These are phyloP conservation scores for Arthrobotrys conoides DNA, from an alignment of 2,329 filamentous ascomycete genomes.

Conservation along the genomic window DNA sequence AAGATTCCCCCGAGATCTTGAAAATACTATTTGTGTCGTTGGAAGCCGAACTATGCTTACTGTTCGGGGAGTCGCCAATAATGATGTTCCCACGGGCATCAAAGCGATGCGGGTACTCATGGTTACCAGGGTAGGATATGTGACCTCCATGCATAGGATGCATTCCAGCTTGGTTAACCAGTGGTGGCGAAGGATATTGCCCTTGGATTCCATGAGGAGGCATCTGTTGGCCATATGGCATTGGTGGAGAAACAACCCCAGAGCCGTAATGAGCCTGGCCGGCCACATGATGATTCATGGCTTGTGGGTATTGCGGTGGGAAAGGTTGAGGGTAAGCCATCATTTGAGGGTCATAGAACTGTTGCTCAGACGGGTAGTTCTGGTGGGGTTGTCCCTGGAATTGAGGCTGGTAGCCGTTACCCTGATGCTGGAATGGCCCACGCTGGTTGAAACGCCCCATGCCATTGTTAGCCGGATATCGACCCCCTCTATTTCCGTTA, in stretches of 20 bases:
- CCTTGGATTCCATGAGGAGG: conserved; percentile 33
- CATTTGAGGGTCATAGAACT: conserved; percentile 50
- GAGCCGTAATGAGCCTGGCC: conserved; percentile 34
- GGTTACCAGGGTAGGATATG: conserved; percentile 17
- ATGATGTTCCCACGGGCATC: conserved; percentile 23
- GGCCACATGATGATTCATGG: conserved; percentile 31
- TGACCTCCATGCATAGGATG: conserved; percentile 30
- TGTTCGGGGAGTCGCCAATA: conserved; percentile 30
- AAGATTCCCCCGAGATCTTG: conserved; percentile 46
- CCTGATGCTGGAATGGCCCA: conserved; percentile 29
- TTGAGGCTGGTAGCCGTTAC: conserved; percentile 22
- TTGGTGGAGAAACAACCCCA: conserved; percentile 43
- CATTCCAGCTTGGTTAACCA: background rate
- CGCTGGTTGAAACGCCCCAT: conserved; percentile 51
- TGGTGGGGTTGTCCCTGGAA: conserved; percentile 33
- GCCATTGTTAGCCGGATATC: conserved; percentile 36
- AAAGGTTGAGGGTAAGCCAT: conserved; percentile 43
- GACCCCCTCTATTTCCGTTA: conserved; percentile 26
- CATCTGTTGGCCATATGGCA: conserved; percentile 39
- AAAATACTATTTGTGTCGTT: conserved; percentile 32
- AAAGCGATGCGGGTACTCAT: conserved; percentile 31
- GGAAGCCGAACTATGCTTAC: conserved; percentile 41
- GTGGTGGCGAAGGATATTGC: conserved; percentile 28
- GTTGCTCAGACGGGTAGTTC: conserved; percentile 20
- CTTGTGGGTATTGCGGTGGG: conserved; percentile 36